These are phyloP conservation scores for Trichopus zeylanicus DNA, from an alignment of 116 monocot species.

Conservation along the genomic window DNA sequence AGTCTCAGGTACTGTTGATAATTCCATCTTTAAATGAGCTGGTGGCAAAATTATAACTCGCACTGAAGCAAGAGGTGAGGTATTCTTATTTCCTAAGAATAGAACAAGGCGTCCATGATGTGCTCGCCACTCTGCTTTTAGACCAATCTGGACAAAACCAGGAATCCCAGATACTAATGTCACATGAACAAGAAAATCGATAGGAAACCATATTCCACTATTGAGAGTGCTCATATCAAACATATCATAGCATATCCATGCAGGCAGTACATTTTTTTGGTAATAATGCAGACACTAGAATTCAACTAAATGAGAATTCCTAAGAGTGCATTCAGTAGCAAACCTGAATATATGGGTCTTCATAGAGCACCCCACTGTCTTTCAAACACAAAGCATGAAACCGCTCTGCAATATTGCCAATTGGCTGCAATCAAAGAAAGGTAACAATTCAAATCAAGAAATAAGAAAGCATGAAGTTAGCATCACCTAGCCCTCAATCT, in stretches of 20 bases:
- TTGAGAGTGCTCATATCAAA: not conserved
- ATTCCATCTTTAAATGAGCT: conserved; percentile 74
- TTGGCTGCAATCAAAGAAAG: conserved; percentile 56
- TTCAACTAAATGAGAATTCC: not conserved
- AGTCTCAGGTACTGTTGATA: conserved; percentile 76
- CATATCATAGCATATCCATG: not conserved
- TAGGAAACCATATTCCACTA: not conserved
- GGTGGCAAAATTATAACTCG: conserved; percentile 75
- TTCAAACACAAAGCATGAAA: conserved; percentile 81
- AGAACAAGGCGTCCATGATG: conserved; percentile 85
- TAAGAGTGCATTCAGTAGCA: conserved; percentile 3
- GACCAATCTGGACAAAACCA: conserved; percentile 53
- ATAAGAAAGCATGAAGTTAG: not conserved
- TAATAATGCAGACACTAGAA: no score
- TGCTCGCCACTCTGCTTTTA: conserved; percentile 95
- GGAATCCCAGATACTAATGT: not conserved
- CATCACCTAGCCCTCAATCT: not conserved
- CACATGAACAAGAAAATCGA: not conserved
- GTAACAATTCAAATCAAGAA: not conserved
- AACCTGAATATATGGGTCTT: conserved; percentile 97
- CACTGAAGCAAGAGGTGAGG: conserved; percentile 72
- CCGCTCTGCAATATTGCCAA: conserved; percentile 65
- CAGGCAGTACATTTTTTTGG: not conserved
- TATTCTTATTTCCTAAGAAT: conserved; percentile 96
- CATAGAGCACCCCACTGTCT: conserved; percentile 94